phyloP scores from a whole-genome alignment of 2,329 filamentous ascomycete species.

The Pseudocercospora vitis region DNA sequence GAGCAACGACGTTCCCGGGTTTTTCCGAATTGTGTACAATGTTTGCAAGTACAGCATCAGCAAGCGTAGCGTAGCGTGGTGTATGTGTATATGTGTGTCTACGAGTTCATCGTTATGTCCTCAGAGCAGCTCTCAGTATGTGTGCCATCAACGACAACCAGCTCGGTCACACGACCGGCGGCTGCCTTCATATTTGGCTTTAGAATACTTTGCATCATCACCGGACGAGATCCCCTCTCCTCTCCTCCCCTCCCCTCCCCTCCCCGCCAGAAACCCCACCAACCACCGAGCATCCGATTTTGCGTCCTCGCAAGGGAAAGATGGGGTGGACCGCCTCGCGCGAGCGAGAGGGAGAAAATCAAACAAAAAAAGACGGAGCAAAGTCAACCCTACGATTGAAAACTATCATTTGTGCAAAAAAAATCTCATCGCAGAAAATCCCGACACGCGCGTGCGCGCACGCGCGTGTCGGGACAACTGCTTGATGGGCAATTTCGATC shows the following conservation, averaged over 20 bases:
- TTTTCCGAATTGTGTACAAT: constrained; percentile 13
- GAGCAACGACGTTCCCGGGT: background rate
- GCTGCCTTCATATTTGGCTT: constrained; percentile 38
- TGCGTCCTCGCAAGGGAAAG: constrained; percentile 27
- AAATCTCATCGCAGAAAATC: constrained; percentile 30
- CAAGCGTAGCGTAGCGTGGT: background rate
- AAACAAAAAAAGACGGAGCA: constrained; percentile 34
- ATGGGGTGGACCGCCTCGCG: no score
- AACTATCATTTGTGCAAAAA: constrained; percentile 37
- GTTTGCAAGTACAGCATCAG: constrained; percentile 7
- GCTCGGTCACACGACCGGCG: constrained; percentile 26
- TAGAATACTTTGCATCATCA: constrained; percentile 32
- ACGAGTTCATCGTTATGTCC: constrained; percentile 25
- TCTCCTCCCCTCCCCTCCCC: background rate
- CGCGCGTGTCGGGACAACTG: constrained; percentile 10
- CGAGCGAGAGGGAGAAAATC: no score
- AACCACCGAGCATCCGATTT: constrained; percentile 10
- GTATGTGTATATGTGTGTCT: constrained; percentile 1
- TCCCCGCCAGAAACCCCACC: constrained; percentile 7
- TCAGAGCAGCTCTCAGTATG: constrained; percentile 38
- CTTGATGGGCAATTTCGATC: constrained; percentile 24
- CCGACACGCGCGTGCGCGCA: constrained; percentile 4
- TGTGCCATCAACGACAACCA: constrained; percentile 36
- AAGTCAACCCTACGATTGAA: constrained; percentile 41
- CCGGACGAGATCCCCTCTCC: constrained; percentile 24